Conservation (phyloP, 2,329 filamentous ascomycete species). For the Pyrenochaeta sp. region DNA sequence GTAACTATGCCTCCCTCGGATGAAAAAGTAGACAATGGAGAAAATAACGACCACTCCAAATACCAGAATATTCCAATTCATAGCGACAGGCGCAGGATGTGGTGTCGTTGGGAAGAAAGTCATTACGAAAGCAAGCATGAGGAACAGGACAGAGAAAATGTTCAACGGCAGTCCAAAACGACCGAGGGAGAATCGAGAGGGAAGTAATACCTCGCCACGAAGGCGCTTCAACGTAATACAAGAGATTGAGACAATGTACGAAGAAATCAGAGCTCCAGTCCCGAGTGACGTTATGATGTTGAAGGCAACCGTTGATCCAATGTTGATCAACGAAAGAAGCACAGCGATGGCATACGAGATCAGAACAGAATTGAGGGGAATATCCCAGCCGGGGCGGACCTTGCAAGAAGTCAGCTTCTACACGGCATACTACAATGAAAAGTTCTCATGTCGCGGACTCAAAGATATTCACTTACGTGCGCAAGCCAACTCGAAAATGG, state of each 20-base stretch:
- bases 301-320: slow-evolving; percentile 49
- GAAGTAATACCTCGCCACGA: slow-evolving; percentile 51
- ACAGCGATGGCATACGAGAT: slow-evolving; percentile 46
- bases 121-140: slow-evolving; percentile 50
- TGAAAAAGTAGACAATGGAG: slow-evolving; percentile 50
- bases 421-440: too few relatives aligned
- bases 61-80: slow-evolving; percentile 56
- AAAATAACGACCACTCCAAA: slow-evolving; percentile 52
- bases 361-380: slow-evolving; percentile 50
- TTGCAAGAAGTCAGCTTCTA: not conserved
- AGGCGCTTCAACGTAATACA: slow-evolving; percentile 55
- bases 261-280: slow-evolving; percentile 17
- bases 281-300: slow-evolving; percentile 22
- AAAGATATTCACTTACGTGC: not conserved
- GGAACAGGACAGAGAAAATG: slow-evolving; percentile 46
- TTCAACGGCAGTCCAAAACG: slow-evolving; percentile 53
- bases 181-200: slow-evolving; percentile 56
- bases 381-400: slow-evolving; percentile 10
- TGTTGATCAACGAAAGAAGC: slow-evolving; percentile 57
- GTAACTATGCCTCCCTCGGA: slow-evolving; percentile 49
- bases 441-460: too few relatives aligned
- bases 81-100: slow-evolving; percentile 30
- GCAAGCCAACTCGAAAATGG: slow-evolving; percentile 33
- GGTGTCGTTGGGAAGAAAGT: slow-evolving; percentile 49
- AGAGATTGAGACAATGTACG: slow-evolving; percentile 51